phyloP scores from a whole-genome alignment of 441 rosid genomes.

The Pelargonium hybrid region DNA sequence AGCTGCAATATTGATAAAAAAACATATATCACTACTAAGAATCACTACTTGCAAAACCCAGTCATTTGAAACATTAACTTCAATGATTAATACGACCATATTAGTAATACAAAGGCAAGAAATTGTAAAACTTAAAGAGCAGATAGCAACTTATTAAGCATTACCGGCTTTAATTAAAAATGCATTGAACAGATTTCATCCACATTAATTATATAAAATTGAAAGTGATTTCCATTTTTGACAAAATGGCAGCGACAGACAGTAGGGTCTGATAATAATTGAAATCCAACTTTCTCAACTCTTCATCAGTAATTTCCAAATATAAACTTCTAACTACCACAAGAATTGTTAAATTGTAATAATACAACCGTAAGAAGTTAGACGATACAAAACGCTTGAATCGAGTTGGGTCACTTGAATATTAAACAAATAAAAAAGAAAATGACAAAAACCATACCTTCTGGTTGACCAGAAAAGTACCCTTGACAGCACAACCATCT shows the following conservation, averaged over 20 bases:
- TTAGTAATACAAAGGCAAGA: not conserved
- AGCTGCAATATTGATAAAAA: constrained; percentile 35
- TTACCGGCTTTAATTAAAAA: not conserved
- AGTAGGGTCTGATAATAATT: not conserved
- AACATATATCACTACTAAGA: not conserved
- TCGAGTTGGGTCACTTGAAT: not conserved
- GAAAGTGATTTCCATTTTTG: not conserved
- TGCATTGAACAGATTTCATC: not conserved
- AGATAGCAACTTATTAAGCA: not conserved
- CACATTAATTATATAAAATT: not conserved
- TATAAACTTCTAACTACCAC: not conserved
- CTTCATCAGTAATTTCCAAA: not conserved
- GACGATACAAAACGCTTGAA: not conserved
- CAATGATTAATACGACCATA: not conserved
- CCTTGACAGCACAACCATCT: constrained; percentile 64
- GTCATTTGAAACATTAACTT: not conserved
- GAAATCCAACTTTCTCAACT: not conserved
- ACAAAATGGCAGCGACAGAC: not conserved
- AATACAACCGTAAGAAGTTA: no score
- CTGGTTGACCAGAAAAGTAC: constrained; percentile 56
- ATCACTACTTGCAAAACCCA: not conserved
- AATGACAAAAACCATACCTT: constrained; percentile 29
- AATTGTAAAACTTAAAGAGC: not conserved
- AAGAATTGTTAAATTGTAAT: not conserved
- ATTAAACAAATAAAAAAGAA: not conserved